Conservation (phyloP, 768 basidiomycete genomes). For the Fibroporia radiculosa region DNA sequence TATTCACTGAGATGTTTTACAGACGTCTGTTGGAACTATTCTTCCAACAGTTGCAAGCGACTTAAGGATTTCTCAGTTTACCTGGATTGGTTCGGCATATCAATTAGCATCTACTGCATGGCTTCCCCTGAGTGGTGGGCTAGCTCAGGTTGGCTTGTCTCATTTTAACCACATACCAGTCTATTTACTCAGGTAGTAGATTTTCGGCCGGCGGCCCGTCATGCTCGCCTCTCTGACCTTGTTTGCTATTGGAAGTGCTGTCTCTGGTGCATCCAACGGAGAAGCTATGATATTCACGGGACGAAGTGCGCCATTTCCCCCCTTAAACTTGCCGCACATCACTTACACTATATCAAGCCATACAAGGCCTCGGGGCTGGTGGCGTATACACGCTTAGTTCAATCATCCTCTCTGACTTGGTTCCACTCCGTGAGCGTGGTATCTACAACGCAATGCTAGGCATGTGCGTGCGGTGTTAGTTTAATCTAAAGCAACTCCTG, state of each 20-base stretch:
- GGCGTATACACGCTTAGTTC: slow-evolving; percentile 15
- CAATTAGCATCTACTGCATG: too few species aligned
- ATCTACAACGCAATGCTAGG: slow-evolving; percentile 23
- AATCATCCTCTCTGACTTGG: slow-evolving; percentile 20
- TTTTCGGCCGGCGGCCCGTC: slow-evolving; percentile 27
- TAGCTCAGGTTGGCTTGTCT: too few species aligned
- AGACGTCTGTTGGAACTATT: too few species aligned
- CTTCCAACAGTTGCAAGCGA: too few species aligned
- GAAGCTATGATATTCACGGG: slow-evolving; percentile 34
- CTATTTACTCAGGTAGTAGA: too few species aligned
- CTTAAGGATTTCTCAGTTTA: too few species aligned
- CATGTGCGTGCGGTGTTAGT: too few species aligned
- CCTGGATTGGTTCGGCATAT: too few species aligned
- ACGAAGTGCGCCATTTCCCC: slow-evolving; percentile 13
- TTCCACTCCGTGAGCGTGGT: slow-evolving; percentile 20
- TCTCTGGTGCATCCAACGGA: slow-evolving; percentile 29
- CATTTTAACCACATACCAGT: too few species aligned
- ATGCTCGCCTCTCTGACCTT: slow-evolving; percentile 22
- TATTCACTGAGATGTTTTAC: too few species aligned
- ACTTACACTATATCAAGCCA: slow-evolving; percentile 22
- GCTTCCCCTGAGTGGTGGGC: too few species aligned
- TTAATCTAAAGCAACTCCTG: too few species aligned
- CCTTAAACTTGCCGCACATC: neutral
- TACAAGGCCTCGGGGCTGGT: slow-evolving; percentile 22
- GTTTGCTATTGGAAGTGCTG: slow-evolving; percentile 31